phyloP scores from a whole-genome alignment of 306 rosid genomes.

The Ormosia semicastrata region DNA sequence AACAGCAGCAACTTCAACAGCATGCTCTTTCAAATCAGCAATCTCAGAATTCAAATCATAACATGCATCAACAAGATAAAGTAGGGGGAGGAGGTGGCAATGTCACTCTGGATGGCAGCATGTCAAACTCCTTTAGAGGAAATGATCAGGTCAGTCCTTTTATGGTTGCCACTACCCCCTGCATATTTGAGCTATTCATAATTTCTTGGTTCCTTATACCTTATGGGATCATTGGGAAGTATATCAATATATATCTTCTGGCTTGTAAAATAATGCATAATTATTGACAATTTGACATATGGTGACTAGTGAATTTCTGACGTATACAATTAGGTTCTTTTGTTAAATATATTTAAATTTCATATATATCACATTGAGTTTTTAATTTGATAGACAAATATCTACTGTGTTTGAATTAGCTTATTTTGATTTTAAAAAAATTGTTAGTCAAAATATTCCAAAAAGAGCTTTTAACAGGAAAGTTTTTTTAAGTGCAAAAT shows the following conservation, averaged over 20 bases:
- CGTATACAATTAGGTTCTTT: neutral
- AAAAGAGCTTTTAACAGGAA: too few relatives aligned
- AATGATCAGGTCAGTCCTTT: constrained; percentile 87
- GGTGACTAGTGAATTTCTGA: neutral
- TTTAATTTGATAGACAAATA: neutral
- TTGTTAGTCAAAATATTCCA: too few relatives aligned
- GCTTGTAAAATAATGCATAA: neutral
- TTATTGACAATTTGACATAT: neutral
- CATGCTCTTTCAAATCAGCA: constrained; percentile 89
- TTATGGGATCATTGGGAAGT: neutral
- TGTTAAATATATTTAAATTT: neutral
- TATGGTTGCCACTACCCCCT: neutral
- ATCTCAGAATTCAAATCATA: constrained; percentile 76
- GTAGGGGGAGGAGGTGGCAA: constrained; percentile 73
- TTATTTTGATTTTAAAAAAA: too few relatives aligned
- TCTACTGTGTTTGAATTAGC: neutral
- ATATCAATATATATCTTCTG: neutral
- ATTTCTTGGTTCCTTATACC: neutral
- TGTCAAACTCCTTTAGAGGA: constrained; percentile 93
- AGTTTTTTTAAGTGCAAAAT: too few relatives aligned
- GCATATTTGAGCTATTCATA: constrained; percentile 2
- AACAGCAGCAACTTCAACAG: constrained; percentile 79
- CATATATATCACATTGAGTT: neutral
- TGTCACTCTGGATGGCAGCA: constrained; percentile 76
- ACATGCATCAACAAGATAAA: constrained; percentile 85